A percentile compares a stretch with the other conserved stretches of the same genome.
phyloP scores from a whole-genome alignment of 2,329 filamentous ascomycete species.

The Trichophyton verrucosum region DNA sequence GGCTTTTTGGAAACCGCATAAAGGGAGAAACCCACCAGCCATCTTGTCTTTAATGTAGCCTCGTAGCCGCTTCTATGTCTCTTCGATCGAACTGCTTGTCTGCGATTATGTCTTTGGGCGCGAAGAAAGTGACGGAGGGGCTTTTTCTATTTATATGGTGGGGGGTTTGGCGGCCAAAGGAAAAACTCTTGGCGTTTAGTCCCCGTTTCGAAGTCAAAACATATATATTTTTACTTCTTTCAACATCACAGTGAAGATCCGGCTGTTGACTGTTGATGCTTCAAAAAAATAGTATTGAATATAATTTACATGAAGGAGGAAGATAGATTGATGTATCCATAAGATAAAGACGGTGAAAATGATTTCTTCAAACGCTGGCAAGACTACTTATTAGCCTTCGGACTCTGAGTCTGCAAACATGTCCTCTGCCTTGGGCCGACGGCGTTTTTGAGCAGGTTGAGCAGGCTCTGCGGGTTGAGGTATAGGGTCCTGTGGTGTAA shows the following conservation, averaged over 20 bases:
- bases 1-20: background rate
- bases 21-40: constrained; percentile 22
- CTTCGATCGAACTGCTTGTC: background rate
- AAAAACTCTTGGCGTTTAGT: background rate
- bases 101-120: background rate
- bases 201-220: background rate
- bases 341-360: background rate
- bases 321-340: background rate
- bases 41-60: constrained; percentile 20
- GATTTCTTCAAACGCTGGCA: background rate
- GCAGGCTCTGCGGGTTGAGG: constrained; percentile 17
- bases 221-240: no score
- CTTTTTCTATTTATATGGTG: background rate
- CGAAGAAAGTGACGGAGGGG: background rate
- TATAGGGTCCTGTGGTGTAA: constrained; percentile 2
- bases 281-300: background rate
- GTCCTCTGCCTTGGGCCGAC: constrained; percentile 63
- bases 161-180: background rate
- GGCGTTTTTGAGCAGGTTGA: constrained; percentile 35
- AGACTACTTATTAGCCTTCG: constrained; percentile 18
- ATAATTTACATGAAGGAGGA: background rate
- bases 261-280: background rate
- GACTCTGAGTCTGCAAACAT: constrained; percentile 75
- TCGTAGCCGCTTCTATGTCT: background rate
- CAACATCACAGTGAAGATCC: no score